These are phyloP conservation scores for Coemansia sp. DNA, from an alignment of 192 early-diverging fungal genomes.

Conservation along the genomic window DNA sequence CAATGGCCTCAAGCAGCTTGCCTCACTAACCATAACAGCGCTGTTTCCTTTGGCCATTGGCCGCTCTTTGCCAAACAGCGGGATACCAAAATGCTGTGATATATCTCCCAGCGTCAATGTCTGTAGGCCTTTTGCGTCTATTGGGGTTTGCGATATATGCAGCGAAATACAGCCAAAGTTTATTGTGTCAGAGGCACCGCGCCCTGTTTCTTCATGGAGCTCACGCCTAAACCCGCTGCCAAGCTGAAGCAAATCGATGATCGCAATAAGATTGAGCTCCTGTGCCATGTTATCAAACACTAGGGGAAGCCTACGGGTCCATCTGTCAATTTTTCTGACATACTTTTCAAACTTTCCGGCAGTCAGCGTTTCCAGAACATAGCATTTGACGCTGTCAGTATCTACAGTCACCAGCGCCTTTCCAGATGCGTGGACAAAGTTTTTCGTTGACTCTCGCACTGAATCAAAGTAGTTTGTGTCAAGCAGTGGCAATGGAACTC, in stretches of 20 bases:
- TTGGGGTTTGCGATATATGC: conserved; percentile 67
- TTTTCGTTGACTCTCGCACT: conserved; percentile 44
- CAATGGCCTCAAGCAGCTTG: conserved; percentile 60
- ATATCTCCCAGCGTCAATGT: conserved; percentile 63
- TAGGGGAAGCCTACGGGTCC: conserved; percentile 70
- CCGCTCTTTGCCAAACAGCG: conserved; percentile 65
- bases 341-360: conserved; percentile 37
- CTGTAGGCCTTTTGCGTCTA: conserved; percentile 63
- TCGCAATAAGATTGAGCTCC: conserved; percentile 75
- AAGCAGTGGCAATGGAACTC: conserved; percentile 19
- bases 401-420: conserved; percentile 41
- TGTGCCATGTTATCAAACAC: conserved; percentile 69
- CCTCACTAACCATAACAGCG: conserved; percentile 67
- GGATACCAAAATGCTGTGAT: conserved; percentile 70
- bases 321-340: conserved; percentile 35
- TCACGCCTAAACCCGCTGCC: conserved; percentile 74
- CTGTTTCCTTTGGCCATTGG: conserved; percentile 38
- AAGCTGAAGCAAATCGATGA: conserved; percentile 75
- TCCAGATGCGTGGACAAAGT: conserved; percentile 19
- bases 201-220: conserved; percentile 61
- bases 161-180: conserved; percentile 81
- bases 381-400: conserved; percentile 21
- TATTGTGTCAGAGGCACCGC: conserved; percentile 77
- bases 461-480: conserved; percentile 33
- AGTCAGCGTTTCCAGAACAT: conserved; percentile 33